These are phyloP conservation scores for Hevea brasiliensis DNA, from an alignment of 345 rosid species.

Conservation along the genomic window DNA sequence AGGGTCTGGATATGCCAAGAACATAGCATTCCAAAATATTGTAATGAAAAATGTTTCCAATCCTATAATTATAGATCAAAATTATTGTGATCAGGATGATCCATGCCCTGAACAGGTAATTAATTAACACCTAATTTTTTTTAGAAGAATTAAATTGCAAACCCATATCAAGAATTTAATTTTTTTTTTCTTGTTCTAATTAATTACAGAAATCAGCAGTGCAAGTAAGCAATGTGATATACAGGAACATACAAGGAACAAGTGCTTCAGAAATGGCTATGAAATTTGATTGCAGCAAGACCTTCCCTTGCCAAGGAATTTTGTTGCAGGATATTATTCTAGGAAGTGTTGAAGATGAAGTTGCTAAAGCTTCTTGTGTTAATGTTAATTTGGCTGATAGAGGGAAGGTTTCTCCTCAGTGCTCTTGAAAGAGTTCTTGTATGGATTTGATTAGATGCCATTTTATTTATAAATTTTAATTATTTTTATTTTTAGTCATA, in stretches of 20 bases:
- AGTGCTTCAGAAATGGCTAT: conserved; percentile 65
- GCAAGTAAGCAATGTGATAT: conserved; percentile 63
- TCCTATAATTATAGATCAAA: conserved; percentile 79
- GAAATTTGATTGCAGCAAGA: conserved; percentile 60
- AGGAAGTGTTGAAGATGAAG: conserved; percentile 20
- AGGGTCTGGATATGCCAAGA: conserved; percentile 73
- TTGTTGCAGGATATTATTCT: conserved; percentile 49
- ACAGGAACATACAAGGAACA: conserved; percentile 71
- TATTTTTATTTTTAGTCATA: too few species aligned
- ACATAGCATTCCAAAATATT: conserved; percentile 61
- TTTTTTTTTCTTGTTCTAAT: too few species aligned
- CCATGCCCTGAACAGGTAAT: conserved; percentile 66
- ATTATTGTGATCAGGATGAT: conserved; percentile 63
- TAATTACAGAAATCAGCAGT: conserved; percentile 63
- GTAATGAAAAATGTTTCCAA: conserved; percentile 65
- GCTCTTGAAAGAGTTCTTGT: too few species aligned
- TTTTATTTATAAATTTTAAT: too few species aligned
- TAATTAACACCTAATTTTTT: not conserved
- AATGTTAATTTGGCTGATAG: conserved; percentile 40
- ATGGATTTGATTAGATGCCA: too few species aligned
- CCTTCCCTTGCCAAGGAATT: conserved; percentile 57
- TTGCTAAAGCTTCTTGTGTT: conserved; percentile 56
- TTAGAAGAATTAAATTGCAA: too few species aligned
- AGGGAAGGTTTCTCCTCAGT: conserved; percentile 52
- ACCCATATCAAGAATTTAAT: too few species aligned